Conservation (phyloP, 148 eudicot genomes). For the Dysphania ambrosioides region DNA sequence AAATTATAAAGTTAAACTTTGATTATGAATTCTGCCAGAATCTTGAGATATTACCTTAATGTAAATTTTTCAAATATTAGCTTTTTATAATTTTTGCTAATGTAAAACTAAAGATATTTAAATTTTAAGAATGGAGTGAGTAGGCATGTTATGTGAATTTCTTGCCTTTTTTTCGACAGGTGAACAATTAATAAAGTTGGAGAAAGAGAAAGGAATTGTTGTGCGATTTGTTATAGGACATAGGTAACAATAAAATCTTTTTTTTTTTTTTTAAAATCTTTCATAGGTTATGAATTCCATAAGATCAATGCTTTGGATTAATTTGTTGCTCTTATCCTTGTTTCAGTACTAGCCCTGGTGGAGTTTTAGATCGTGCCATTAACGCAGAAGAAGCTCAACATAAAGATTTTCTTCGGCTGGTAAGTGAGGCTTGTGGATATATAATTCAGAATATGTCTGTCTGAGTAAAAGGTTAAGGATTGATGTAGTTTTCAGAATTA, state of each 20-base stretch:
- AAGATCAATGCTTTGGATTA: background rate
- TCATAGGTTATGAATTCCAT: background rate
- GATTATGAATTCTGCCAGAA: too few species aligned
- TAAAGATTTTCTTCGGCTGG: slow-evolving; percentile 67
- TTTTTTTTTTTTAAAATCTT: background rate
- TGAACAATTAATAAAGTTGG: slow-evolving; percentile 47
- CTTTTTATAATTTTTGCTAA: too few species aligned
- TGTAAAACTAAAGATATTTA: too few species aligned
- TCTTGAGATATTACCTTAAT: too few species aligned
- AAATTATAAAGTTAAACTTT: too few species aligned
- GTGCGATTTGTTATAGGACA: slow-evolving; percentile 79
- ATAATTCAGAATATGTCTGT: background rate
- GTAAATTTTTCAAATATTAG: too few species aligned
- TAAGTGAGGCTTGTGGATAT: slow-evolving; percentile 19
- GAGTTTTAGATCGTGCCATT: slow-evolving; percentile 66
- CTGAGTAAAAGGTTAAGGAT: background rate
- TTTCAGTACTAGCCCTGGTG: slow-evolving; percentile 63
- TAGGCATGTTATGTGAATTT: background rate
- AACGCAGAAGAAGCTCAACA: slow-evolving; percentile 63
- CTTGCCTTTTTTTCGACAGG: slow-evolving; percentile 29
- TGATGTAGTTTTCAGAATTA: background rate
- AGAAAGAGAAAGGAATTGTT: slow-evolving; percentile 68
- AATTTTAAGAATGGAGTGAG: too few species aligned
- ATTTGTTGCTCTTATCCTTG: background rate
- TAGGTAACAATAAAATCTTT: slow-evolving; percentile 36